Conservation (phyloP, 2,329 filamentous ascomycete species). For the Diaporthe sp. region DNA sequence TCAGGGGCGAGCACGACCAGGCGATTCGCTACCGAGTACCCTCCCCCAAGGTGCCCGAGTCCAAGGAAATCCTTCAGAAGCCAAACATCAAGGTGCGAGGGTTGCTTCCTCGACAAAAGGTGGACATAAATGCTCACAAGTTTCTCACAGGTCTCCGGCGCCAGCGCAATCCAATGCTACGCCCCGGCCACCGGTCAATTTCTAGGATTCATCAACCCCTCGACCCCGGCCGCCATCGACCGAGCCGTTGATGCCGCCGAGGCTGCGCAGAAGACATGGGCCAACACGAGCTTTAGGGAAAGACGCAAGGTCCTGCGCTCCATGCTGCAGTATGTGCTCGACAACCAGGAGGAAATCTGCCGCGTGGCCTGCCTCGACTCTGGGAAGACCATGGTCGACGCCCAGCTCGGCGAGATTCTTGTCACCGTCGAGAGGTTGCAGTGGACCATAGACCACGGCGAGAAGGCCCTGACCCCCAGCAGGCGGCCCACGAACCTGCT, state of each 20-base stretch:
- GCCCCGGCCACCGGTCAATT: conserved; percentile 90
- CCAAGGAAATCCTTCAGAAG: conserved; percentile 69
- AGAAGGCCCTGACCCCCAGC: conserved; percentile 80
- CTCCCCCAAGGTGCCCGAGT: conserved; percentile 72
- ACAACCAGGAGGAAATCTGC: conserved; percentile 91
- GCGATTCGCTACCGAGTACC: conserved; percentile 73
- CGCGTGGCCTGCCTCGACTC: conserved; percentile 90
- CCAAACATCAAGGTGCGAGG: conserved; percentile 70
- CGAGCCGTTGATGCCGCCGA: conserved; percentile 80
- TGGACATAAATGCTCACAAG: conserved; percentile 4
- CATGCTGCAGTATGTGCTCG: conserved; percentile 85
- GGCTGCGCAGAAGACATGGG: conserved; percentile 83
- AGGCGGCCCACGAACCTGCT: conserved; percentile 88
- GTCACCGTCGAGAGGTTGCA: conserved; percentile 94
- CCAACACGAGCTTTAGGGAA: conserved; percentile 81
- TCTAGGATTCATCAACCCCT: conserved; percentile 83
- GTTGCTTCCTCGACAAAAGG: neutral
- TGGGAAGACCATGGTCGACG: conserved; percentile 96
- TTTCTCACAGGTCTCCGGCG: conserved; percentile 66
- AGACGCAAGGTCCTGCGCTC: conserved; percentile 85
- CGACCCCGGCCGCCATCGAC: conserved; percentile 83
- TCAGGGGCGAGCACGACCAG: conserved; percentile 51
- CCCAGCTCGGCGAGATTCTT: conserved; percentile 92
- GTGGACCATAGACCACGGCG: conserved; percentile 94
- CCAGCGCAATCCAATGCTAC: conserved; percentile 84